Conservation (phyloP, 2,329 filamentous ascomycete species). For the Dothistroma pini region DNA sequence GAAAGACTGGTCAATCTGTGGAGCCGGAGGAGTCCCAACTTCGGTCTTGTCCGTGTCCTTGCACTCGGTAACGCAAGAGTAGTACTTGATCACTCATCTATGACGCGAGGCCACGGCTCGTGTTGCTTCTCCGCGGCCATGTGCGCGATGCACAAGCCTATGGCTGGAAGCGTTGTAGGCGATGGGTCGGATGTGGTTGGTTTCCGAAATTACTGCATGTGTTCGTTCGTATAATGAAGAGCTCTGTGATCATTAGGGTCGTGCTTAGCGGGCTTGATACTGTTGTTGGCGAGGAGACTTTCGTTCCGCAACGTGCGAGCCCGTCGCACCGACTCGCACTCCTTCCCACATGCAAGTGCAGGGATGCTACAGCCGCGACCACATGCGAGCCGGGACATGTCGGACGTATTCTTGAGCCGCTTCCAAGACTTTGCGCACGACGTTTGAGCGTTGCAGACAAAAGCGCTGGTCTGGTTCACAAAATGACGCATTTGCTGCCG, state of each 20-base stretch:
- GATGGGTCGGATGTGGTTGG: not conserved
- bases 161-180: no score
- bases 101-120: no score
- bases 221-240: not conserved
- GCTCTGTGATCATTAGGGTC: not conserved
- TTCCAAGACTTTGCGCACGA: not conserved
- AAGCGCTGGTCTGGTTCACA: slow-evolving; percentile 17
- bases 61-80: not conserved
- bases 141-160: not conserved
- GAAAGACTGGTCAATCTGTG: slow-evolving; percentile 3
- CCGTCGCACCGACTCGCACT: not conserved
- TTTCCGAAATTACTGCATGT: not conserved
- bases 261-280: not conserved
- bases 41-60: not conserved
- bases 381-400: not conserved
- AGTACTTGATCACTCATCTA: not conserved
- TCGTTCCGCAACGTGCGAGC: not conserved
- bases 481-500: slow-evolving; percentile 29
- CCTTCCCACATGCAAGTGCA: not conserved
- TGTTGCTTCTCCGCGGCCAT: not conserved
- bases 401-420: not conserved
- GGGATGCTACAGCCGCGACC: not conserved
- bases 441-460: not conserved
- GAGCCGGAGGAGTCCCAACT: slow-evolving; percentile 1
- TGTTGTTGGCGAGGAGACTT: not conserved